phyloP scores from a whole-genome alignment of 73 alveolate species.

The Stentor roeselii region DNA sequence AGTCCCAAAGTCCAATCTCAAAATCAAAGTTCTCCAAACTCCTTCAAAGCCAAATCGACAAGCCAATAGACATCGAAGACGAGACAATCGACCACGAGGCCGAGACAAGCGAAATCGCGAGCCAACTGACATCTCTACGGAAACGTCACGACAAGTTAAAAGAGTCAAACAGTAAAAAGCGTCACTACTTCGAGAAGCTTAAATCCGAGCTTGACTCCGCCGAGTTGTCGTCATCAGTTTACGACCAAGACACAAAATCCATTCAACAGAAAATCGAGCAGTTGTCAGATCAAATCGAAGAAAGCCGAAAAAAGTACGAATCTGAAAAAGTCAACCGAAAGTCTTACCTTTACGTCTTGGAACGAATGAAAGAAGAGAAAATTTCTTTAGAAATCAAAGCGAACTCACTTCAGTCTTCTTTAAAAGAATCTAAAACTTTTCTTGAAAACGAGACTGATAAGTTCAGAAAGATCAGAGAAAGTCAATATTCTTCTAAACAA shows the following conservation, averaged over 20 bases:
- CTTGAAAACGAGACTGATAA: conserved; percentile 47
- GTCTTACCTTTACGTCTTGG: conserved; percentile 53
- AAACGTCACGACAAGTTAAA: conserved; percentile 7
- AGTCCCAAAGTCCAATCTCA: not conserved
- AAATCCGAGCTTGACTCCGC: conserved; percentile 1
- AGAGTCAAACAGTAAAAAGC: conserved; percentile 8
- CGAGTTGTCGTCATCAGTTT: not conserved
- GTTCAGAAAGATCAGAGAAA: conserved; percentile 46
- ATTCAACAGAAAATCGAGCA: conserved; percentile 26
- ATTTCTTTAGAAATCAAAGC: conserved; percentile 50
- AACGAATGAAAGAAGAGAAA: conserved; percentile 64
- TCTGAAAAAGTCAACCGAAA: conserved; percentile 33
- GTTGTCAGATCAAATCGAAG: conserved; percentile 15
- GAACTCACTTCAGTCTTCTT: conserved; percentile 39
- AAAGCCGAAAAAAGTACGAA: conserved; percentile 42
- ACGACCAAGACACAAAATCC: not conserved
- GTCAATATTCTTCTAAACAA: conserved; percentile 41
- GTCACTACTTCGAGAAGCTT: not conserved
- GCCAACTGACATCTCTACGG: not conserved
- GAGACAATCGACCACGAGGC: not conserved
- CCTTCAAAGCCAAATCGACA: not conserved
- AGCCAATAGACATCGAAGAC: not conserved
- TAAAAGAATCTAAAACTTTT: conserved; percentile 34
- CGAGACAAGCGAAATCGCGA: not conserved
- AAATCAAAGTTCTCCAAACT: not conserved